Percentiles rank a stretch among this genome's conserved stretches.
Conservation (phyloP, 2,329 filamentous ascomycete species). For the Pseudogymnoascus sp. region DNA sequence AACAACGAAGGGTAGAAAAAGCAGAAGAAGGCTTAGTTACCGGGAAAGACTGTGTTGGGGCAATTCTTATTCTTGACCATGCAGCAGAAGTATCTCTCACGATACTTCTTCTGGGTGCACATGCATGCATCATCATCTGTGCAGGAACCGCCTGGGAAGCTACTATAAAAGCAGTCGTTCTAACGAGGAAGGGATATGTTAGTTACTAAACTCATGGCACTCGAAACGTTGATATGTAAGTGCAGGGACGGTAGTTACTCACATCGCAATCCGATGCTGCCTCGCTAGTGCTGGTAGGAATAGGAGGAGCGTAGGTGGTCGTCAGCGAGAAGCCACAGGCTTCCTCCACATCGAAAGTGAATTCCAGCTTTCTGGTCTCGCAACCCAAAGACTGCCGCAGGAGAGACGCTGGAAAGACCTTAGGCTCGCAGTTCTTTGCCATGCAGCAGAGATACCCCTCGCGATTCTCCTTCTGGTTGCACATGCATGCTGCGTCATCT, state of each 20-base stretch:
- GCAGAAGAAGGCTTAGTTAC: neutral
- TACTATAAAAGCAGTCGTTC: neutral
- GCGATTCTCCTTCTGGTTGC: neutral
- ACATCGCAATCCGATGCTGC: neutral
- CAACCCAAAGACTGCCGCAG: neutral
- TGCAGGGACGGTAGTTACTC: neutral
- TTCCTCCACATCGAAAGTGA: neutral
- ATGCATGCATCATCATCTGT: neutral
- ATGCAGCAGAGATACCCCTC: neutral
- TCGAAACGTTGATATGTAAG: neutral
- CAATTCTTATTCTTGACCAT: neutral
- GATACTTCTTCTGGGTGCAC: neutral
- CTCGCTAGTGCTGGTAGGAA: neutral
- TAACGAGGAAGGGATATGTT: neutral
- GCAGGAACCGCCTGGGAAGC: neutral
- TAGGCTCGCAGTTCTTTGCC: neutral
- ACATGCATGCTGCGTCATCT: neutral
- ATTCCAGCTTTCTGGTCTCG: neutral
- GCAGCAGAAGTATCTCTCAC: neutral
- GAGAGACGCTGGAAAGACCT: neutral
- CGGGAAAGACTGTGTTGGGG: neutral
- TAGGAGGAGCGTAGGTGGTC: neutral
- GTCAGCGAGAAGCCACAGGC: neutral
- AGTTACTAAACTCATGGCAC: neutral
- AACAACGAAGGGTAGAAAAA: neutral